phyloP scores from a whole-genome alignment of 352 stramenopile species.

The Peronospora farinosa region DNA sequence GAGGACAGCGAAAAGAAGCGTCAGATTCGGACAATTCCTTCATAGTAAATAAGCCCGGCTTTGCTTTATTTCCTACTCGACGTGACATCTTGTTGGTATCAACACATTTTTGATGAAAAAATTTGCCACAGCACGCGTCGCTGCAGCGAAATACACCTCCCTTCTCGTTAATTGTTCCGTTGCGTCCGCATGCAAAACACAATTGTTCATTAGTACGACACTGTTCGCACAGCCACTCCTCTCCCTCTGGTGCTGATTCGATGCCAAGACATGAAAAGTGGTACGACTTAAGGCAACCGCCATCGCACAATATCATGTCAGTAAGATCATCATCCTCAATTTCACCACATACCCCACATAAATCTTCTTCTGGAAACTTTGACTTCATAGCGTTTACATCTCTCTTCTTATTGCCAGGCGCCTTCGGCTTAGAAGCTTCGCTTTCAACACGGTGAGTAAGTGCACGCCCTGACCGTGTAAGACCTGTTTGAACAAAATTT shows the following conservation, averaged over 20 bases:
- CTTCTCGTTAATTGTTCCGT: slow-evolving; percentile 85
- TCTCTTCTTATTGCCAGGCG: slow-evolving; percentile 29
- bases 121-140: slow-evolving; percentile 64
- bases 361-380: slow-evolving; percentile 67
- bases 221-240: slow-evolving; percentile 88
- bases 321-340: slow-evolving; percentile 76
- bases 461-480: slow-evolving; percentile 57
- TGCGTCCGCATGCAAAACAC: slow-evolving; percentile 85
- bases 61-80: slow-evolving; percentile 34
- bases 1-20: slow-evolving; percentile 84
- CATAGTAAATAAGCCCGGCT: slow-evolving; percentile 26
- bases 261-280: slow-evolving; percentile 89
- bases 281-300: slow-evolving; percentile 88
- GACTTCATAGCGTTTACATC: slow-evolving; percentile 10
- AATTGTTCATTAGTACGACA: slow-evolving; percentile 83
- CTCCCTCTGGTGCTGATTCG: slow-evolving; percentile 50
- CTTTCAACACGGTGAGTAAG: slow-evolving; percentile 59
- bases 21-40: slow-evolving; percentile 61
- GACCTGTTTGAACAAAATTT: slow-evolving; percentile 52
- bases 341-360: slow-evolving; percentile 72
- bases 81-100: slow-evolving; percentile 54
- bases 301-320: slow-evolving; percentile 90
- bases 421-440: slow-evolving; percentile 20
- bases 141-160: slow-evolving; percentile 74
- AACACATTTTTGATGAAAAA: slow-evolving; percentile 81